Evolutionary conservation across 2,329 filamentous ascomycete genomes (phyloP).

Genomic region (Albifimbria verrucaria): DNA sequence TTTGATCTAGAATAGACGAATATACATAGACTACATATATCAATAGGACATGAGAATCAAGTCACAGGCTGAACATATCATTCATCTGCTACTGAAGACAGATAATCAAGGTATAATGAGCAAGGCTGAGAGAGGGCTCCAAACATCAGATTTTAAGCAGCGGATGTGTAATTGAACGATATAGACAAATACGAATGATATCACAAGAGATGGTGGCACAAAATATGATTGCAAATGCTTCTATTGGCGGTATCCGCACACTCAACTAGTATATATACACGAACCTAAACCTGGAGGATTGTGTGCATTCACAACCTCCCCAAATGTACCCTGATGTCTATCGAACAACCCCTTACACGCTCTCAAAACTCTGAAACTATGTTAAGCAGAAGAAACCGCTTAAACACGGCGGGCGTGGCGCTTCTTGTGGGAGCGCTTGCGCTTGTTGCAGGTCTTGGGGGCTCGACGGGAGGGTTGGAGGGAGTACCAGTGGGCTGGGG

Average conservation of each 20-base stretch:
- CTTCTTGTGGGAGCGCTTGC: background rate
- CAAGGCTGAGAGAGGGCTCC: too few species aligned
- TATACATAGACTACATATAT: conserved; percentile 9
- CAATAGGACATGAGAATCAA: conserved; percentile 1
- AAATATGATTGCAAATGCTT: conserved; percentile 1
- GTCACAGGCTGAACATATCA: conserved; percentile 5
- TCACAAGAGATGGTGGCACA: conserved; percentile 12
- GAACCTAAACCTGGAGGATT: background rate
- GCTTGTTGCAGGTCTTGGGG: background rate
- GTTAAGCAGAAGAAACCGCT: background rate
- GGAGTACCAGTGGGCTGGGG: background rate
- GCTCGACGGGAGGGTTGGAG: background rate
- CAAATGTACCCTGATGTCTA: background rate
- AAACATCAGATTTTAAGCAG: too few species aligned
- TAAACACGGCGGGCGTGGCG: background rate
- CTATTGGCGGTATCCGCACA: conserved; percentile 2
- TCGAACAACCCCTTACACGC: background rate
- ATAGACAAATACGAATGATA: too few species aligned
- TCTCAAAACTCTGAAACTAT: too few species aligned
- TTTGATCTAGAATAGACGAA: conserved; percentile 58
- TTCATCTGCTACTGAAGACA: conserved; percentile 13
- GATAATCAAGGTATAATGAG: too few species aligned
- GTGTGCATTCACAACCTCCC: background rate
- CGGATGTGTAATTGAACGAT: too few species aligned
- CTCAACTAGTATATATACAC: conserved; percentile 1